These are phyloP conservation scores for Rhizomucor pusillus DNA, from an alignment of 371 early-diverging fungal genomes.

Conservation along the genomic window DNA sequence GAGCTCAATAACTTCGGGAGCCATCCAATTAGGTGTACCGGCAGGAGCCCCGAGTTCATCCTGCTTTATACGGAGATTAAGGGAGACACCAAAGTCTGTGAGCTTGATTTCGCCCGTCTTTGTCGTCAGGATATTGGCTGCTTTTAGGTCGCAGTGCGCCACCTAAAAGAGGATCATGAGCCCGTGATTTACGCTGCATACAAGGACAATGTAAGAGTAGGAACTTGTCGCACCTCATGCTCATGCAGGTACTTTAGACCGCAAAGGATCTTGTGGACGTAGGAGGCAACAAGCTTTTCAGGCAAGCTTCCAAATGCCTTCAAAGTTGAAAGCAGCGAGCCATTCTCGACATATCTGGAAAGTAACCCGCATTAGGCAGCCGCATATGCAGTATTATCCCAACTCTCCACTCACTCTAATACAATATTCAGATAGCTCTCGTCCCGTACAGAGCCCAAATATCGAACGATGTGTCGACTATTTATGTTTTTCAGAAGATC, in stretches of 20 bases:
- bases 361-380: too few relatives aligned
- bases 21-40: conserved; percentile 98
- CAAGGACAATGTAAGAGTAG: background rate
- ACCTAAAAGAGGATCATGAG: conserved; percentile 32
- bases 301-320: conserved; percentile 90
- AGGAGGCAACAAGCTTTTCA: conserved; percentile 85
- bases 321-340: conserved; percentile 80
- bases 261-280: conserved; percentile 82
- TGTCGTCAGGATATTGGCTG: conserved; percentile 90
- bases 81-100: conserved; percentile 92
- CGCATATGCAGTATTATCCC: too few relatives aligned
- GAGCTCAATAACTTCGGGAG: conserved; percentile 93
- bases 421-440: conserved; percentile 73
- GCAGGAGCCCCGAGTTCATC: conserved; percentile 66
- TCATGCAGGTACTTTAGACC: conserved; percentile 90
- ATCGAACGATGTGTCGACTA: conserved; percentile 83
- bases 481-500: conserved; percentile 64
- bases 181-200: too few relatives aligned
- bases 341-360: conserved; percentile 84
- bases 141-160: conserved; percentile 95
- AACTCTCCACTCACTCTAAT: conserved; percentile 60
- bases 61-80: conserved; percentile 68
- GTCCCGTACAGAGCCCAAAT: conserved; percentile 77
- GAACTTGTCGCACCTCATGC: conserved; percentile 41
- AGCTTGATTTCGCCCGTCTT: conserved; percentile 90